phyloP scores from a whole-genome alignment of 805 yeast genomes.

The Teunomyces cretensis region DNA sequence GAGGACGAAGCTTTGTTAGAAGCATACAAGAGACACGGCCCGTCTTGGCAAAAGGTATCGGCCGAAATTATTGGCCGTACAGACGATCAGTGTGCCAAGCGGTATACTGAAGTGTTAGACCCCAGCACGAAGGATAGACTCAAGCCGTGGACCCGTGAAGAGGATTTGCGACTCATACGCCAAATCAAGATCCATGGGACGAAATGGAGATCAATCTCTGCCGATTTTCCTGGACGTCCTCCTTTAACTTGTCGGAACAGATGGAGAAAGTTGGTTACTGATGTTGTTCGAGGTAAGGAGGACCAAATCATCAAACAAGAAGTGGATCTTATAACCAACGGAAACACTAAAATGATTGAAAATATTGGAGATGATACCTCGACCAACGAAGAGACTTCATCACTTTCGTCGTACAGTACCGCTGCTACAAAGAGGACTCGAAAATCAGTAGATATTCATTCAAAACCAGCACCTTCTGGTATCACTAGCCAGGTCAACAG shows the following conservation, averaged over 20 bases:
- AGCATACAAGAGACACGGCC: constrained; percentile 69
- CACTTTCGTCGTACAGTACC: constrained; percentile 3
- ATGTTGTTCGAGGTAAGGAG: constrained; percentile 69
- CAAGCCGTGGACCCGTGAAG: constrained; percentile 76
- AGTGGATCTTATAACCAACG: constrained; percentile 50
- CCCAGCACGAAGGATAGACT: constrained; percentile 77
- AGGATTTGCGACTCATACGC: constrained; percentile 68
- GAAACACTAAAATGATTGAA: constrained; percentile 8
- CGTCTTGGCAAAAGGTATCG: constrained; percentile 85
- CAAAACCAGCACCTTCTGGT: neutral
- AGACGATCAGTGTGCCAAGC: constrained; percentile 91
- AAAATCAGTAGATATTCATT: neutral
- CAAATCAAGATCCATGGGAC: constrained; percentile 76
- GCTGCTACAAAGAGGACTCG: constrained; percentile 6
- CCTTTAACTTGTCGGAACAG: constrained; percentile 87
- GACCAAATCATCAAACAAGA: constrained; percentile 53
- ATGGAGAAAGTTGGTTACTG: constrained; percentile 84
- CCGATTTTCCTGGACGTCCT: constrained; percentile 74
- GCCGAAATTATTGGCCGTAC: constrained; percentile 77
- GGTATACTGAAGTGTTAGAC: constrained; percentile 85
- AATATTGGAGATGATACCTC: neutral
- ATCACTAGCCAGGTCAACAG: constrained; percentile 7
- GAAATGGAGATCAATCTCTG: constrained; percentile 81
- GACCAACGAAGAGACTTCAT: neutral
- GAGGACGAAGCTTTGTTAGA: constrained; percentile 69